phyloP scores from a whole-genome alignment of 78 protist genomes.

The Dictyostelium purpureum region DNA sequence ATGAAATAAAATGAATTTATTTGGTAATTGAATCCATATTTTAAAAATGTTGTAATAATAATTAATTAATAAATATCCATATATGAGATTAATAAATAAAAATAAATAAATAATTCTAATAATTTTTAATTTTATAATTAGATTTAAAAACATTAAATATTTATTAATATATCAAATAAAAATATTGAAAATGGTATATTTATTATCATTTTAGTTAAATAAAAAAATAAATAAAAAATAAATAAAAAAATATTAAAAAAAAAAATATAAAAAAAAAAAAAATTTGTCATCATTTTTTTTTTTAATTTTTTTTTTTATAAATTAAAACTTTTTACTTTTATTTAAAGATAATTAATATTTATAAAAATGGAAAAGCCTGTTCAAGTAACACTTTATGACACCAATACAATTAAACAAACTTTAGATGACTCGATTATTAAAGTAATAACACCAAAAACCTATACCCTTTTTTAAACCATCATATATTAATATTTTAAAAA shows the following conservation, averaged over 20 bases:
- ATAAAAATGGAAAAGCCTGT: background rate
- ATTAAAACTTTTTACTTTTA: background rate
- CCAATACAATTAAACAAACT: conserved; percentile 33
- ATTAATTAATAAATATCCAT: no score
- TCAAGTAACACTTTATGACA: conserved; percentile 46
- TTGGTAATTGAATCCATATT: background rate
- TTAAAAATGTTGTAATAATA: background rate
- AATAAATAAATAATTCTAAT: no score
- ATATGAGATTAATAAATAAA: no score
- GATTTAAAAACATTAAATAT: background rate
- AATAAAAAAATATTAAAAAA: background rate
- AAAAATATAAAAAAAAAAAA: background rate
- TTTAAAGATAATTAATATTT: background rate
- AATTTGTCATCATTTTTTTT: background rate
- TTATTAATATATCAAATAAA: background rate
- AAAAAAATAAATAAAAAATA: background rate
- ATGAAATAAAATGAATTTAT: background rate
- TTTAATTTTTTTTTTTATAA: background rate
- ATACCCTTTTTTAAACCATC: background rate
- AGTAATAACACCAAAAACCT: background rate
- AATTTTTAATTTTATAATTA: no score
- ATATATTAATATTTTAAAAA: background rate
- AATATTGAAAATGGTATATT: background rate
- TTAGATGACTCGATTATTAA: conserved; percentile 61
- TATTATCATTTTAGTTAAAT: background rate